A percentile compares a stretch with the other conserved stretches of the same genome.
phyloP scores from a whole-genome alignment of 1,139 yeast genomes.

The Hansenula sp. region DNA sequence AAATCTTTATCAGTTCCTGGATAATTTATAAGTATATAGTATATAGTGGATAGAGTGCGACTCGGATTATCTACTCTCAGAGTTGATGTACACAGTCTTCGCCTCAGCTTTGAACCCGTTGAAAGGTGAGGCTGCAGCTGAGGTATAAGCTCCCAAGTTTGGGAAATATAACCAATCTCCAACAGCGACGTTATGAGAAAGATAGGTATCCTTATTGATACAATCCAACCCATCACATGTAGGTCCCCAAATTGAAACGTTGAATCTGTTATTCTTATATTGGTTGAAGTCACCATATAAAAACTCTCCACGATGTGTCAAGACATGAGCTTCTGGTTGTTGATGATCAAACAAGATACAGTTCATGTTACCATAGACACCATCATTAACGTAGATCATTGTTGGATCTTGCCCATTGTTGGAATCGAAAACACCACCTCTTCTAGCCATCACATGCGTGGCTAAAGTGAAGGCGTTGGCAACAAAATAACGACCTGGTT shows the following conservation, averaged over 20 bases:
- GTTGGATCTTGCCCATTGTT: constrained; percentile 25
- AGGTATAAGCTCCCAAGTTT: constrained; percentile 89
- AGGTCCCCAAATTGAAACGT: constrained; percentile 92
- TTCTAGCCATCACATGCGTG: constrained; percentile 77
- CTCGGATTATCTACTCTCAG: constrained; percentile 25
- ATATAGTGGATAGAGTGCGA: background rate
- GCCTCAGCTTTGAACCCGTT: constrained; percentile 76
- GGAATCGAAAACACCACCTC: constrained; percentile 38
- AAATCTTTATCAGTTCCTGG: too few species aligned
- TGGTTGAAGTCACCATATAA: constrained; percentile 34
- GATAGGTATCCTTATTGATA: constrained; percentile 48
- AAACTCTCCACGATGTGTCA: constrained; percentile 51
- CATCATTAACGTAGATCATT: constrained; percentile 85
- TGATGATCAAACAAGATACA: constrained; percentile 94
- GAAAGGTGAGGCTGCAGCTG: constrained; percentile 84
- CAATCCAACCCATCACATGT: constrained; percentile 97
- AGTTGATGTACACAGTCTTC: constrained; percentile 57
- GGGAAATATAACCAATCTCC: constrained; percentile 95
- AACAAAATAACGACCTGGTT: constrained; percentile 91
- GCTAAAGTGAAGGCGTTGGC: constrained; percentile 86
- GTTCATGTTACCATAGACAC: constrained; percentile 93
- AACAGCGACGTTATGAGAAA: constrained; percentile 60
- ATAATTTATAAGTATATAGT: too few species aligned
- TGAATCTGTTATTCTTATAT: constrained; percentile 21
- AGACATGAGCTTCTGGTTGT: constrained; percentile 63